phyloP scores from a whole-genome alignment of 208 protist species.

The Herpetomonas samuelpessoai region DNA sequence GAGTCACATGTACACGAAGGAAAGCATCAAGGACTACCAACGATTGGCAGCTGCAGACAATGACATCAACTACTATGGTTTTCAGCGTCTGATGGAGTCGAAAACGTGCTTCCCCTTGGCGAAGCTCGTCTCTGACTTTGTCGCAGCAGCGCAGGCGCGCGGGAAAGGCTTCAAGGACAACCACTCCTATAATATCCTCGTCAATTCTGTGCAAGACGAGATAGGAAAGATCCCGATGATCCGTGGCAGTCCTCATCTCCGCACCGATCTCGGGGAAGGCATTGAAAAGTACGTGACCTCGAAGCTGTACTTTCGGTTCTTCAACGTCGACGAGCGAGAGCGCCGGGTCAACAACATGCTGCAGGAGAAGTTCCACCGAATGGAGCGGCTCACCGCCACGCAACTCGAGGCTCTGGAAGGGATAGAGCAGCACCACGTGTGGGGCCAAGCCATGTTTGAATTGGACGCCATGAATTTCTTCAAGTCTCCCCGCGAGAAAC shows the following conservation, averaged over 20 bases:
- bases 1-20: conserved; percentile 48
- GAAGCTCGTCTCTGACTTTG: conserved; percentile 47
- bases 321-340: conserved; percentile 43
- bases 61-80: conserved; percentile 66
- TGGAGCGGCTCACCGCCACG: conserved; percentile 36
- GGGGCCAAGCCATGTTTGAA: conserved; percentile 79
- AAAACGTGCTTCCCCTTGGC: conserved; percentile 30
- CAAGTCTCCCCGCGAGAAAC: conserved; percentile 73
- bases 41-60: conserved; percentile 55
- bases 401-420: conserved; percentile 59
- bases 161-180: conserved; percentile 23
- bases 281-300: conserved; percentile 79
- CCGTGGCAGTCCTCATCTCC: conserved; percentile 7
- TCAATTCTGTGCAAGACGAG: conserved; percentile 17
- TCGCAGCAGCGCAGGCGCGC: conserved; percentile 26
- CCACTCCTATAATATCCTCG: conserved; percentile 1
- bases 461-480: conserved; percentile 88
- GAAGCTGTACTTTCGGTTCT: conserved; percentile 65
- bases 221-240: conserved; percentile 23
- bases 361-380: conserved; percentile 28
- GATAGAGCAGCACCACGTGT: conserved; percentile 69
- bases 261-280: conserved; percentile 47
- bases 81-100: conserved; percentile 53
- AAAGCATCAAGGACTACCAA: conserved; percentile 68
- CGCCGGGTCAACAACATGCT: conserved; percentile 29